phyloP scores from a whole-genome alignment of 176 grass and related monocot genomes.

The Oryza glumipatula region DNA sequence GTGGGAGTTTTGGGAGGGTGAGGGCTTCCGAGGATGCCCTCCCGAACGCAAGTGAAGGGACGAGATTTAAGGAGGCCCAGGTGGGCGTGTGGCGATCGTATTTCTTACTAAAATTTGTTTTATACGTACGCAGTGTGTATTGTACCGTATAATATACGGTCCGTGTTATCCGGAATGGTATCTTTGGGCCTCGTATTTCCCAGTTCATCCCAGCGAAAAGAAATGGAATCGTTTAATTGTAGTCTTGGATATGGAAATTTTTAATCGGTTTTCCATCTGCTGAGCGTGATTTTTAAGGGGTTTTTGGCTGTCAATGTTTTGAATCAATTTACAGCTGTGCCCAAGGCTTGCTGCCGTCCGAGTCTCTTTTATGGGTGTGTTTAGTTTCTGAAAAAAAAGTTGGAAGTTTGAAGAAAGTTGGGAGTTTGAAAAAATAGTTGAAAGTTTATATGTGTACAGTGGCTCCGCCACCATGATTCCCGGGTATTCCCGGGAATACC shows the following conservation, averaged over 20 bases:
- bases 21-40: conserved; percentile 59
- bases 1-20: conserved; percentile 25
- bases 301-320: no score
- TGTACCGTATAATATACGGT: background rate
- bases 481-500: no score
- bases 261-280: background rate
- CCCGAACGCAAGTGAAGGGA: conserved; percentile 43
- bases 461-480: no score
- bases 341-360: no score
- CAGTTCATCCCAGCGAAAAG: no score
- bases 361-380: no score
- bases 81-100: conserved; percentile 15
- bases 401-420: no score
- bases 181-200: background rate
- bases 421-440: no score
- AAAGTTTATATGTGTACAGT: no score
- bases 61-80: conserved; percentile 53
- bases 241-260: background rate
- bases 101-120: background rate
- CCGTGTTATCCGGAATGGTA: background rate
- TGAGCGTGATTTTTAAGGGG: background rate
- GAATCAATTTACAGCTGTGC: no score
- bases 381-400: no score
- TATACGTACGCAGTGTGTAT: background rate
- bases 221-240: no score